Conservation (phyloP, 176 grass and related monocot genomes). For the Cenchrus fungigraminus region DNA sequence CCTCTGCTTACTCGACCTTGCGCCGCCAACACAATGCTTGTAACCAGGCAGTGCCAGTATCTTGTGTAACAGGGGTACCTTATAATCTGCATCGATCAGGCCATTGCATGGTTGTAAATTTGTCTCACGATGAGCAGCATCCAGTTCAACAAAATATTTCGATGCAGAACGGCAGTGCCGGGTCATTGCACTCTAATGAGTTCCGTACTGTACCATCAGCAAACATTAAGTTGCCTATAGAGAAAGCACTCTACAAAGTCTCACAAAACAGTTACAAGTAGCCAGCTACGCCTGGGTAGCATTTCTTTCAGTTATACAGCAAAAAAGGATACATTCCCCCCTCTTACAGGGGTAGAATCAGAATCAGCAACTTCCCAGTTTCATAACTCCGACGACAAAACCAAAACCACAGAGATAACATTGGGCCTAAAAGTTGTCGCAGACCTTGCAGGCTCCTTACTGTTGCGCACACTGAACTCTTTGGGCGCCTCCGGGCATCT, state of each 20-base stretch:
- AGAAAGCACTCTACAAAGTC: conserved; percentile 2
- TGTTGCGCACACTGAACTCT: conserved; percentile 94
- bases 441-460: conserved; percentile 37
- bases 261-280: conserved; percentile 19
- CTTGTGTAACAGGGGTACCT: not conserved
- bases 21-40: too few relatives aligned
- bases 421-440: conserved; percentile 30
- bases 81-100: not conserved
- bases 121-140: not conserved
- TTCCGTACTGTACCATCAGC: conserved; percentile 7
- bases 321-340: conserved; percentile 45
- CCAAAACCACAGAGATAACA: conserved; percentile 26
- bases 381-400: conserved; percentile 27
- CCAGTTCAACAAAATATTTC: not conserved
- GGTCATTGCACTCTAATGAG: not conserved
- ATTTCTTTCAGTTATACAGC: conserved; percentile 33
- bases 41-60: not conserved
- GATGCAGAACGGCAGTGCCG: not conserved
- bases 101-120: not conserved
- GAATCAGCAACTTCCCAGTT: conserved; percentile 32
- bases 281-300: conserved; percentile 25
- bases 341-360: not conserved
- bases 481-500: conserved; percentile 71
- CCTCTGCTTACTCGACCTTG: too few relatives aligned
- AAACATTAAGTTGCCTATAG: conserved; percentile 26